Evolutionary conservation across 1,284 basidiomycete species (phyloP), one percentile per base, ranked within the genome.

Genomic region (Rhodotorula sp.): DNA sequence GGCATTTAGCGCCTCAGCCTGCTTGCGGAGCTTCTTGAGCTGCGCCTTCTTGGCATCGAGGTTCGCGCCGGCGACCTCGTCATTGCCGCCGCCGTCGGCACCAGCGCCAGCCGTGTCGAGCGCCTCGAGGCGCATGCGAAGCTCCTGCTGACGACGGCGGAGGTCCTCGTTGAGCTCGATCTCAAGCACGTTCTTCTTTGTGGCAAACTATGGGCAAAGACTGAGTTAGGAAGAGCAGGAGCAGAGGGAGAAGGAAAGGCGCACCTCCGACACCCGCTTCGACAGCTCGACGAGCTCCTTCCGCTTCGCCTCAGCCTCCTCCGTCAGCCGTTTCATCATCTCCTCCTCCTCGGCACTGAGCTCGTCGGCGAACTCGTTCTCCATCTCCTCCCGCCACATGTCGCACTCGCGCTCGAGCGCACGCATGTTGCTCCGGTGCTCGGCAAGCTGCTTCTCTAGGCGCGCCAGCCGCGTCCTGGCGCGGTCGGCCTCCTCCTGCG

Each of bases 161-260:
- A 98, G 85, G 75, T 89, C 90, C 80, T 99, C 96, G 74, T 91
- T 92, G 46, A 99, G 85, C 81, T 99, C 96, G 64, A 98, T 95
- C 81, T 97, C 92, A 34, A 97, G 83, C 22, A 89, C 83, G 79
- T 89, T 91, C 82, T 92, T 93, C 74, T 86, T 86, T 34, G 88
- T 87, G 51, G 90, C 89, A 67, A 95, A 82, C 92, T 97, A 74
- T 51, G 61, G 61, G 55, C 55, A 56, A 46, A 22, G 21, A 55
- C 13, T 21, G 12, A 34, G 21, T 51, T 59, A 53, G 61, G 36
- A 36, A 58, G 29, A 56, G 55, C 44, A 65, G 44, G 48, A 44
- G 32, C 55, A 10, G 39, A 60, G 69, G 13, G 29, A 65, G 59
- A 2, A 37, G n/a, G 39, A 72, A 64, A 15, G 80, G 27, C 88